Evolutionary conservation across 1,284 basidiomycete species (phyloP), one percentile per base, ranked within the genome.

Genomic region (Malassezia obtusa): DNA sequence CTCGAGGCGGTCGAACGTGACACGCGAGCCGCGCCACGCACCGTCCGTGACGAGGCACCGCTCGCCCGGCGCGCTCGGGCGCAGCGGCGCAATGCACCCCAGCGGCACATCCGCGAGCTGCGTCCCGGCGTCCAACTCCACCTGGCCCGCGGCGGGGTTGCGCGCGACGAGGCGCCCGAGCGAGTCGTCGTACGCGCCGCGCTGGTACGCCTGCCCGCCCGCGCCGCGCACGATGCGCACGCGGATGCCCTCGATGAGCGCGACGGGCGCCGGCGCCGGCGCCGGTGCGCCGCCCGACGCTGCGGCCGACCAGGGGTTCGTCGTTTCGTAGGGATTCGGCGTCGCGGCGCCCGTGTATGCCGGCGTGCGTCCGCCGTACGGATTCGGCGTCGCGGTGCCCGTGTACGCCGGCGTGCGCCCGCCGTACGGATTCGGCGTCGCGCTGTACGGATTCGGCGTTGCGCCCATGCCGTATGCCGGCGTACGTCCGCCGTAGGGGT

Each of bases 331-430:
- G 21, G 52, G 52, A 22, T 55, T 55, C 22, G 53, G 53, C 28
- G 53, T 56, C 30, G 36, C n/a, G 9, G 32, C 26, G 45, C 45
- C 1, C 39, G 37, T 10, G 45, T 53, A 49, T 37, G 56, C 35
- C 26, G 49, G 40, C 21, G 37, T 49, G 17, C n/a, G 15, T 15
- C 38, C 35, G 14, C 22, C 31, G 26, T 50, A 54, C 31, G 52
- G 52, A n/a, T 54, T 54, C 11, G 51, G 51, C 39, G 49, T 50
- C 26, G 38, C 33, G n/a, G n/a, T n/a, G 26, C 44, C 40, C 8
- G 30, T 17, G 60, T 71, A 67, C 0, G 65, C 68, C 0, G 68
- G 68, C n/a, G 68, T 71, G 40, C 61, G 62, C n/a, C 63, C 22
- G 26, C 38, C 44, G 32, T 49, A 49, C 32, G 52, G 46, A 26